A percentile compares a stretch with the other conserved stretches of the same genome.
Conservation (phyloP, 352 stramenopile genomes). For the Aphanomyces invadans region DNA sequence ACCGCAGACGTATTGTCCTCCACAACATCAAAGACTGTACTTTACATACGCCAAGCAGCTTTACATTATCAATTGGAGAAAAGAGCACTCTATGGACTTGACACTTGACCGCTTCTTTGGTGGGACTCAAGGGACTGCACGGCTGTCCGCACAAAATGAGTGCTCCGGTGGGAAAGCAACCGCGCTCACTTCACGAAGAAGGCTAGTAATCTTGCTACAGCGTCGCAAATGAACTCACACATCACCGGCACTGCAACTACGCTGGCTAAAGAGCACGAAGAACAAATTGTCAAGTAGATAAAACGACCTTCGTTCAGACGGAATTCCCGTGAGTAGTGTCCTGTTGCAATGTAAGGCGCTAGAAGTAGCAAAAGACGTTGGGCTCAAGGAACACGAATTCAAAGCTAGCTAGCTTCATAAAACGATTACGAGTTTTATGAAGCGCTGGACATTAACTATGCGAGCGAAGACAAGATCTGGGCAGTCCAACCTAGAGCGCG, state of each 20-base stretch:
- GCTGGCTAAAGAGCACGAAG: background rate
- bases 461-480: conserved; percentile 17
- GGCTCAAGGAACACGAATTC: background rate
- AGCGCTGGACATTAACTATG: conserved; percentile 20
- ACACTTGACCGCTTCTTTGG: background rate
- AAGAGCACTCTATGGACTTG: background rate
- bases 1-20: background rate
- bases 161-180: background rate
- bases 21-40: background rate
- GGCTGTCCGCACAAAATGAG: background rate
- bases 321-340: background rate
- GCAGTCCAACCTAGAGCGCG: conserved; percentile 21
- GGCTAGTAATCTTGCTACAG: background rate
- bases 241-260: background rate
- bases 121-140: background rate
- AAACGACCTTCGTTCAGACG: background rate
- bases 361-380: background rate
- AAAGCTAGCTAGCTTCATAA: too few relatives aligned
- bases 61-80: background rate
- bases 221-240: too few relatives aligned
- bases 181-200: background rate
- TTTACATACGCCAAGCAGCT: background rate
- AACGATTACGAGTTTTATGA: background rate
- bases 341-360: background rate
- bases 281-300: background rate